Conservation (phyloP, 2,329 filamentous ascomycete species). For the Aspergillus arachidicola region DNA sequence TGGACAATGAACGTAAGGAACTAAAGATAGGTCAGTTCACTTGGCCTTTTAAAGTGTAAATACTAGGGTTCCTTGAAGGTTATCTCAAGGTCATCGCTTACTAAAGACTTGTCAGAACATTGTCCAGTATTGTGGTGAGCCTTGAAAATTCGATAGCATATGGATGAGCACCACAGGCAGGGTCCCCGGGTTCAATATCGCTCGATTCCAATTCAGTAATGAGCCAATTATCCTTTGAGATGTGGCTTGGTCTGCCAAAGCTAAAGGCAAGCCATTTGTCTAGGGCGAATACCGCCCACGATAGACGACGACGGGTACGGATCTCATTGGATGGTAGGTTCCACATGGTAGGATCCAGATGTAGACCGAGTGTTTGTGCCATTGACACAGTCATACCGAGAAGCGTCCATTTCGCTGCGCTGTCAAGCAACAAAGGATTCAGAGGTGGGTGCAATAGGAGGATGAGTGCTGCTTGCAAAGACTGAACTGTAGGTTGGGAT, state of each 20-base stretch:
- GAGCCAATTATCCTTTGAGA: conserved; percentile 1
- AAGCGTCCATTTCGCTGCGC: background rate
- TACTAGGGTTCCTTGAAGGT: conserved; percentile 8
- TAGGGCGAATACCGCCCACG: conserved; percentile 1
- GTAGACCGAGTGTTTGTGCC: background rate
- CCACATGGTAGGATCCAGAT: background rate
- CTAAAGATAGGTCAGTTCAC: background rate
- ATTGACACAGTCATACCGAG: background rate
- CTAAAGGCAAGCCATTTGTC: conserved; percentile 8
- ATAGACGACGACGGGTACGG: background rate
- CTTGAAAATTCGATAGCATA: background rate
- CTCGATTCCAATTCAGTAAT: background rate
- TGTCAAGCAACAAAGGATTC: background rate
- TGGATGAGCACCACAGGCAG: background rate
- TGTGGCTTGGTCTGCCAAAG: conserved; percentile 4
- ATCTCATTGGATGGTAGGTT: background rate
- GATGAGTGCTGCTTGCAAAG: conserved; percentile 1
- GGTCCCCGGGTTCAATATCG: background rate
- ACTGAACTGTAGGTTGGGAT: background rate
- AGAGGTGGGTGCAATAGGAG: background rate
- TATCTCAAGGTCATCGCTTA: background rate
- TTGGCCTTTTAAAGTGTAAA: background rate
- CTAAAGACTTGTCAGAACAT: background rate
- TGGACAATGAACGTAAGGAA: background rate
- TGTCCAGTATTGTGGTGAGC: background rate